Percentiles rank a stretch among this genome's conserved stretches.
These are phyloP conservation scores for Piper betle DNA, from an alignment of 164 flowering plant genomes.

Conservation along the genomic window DNA sequence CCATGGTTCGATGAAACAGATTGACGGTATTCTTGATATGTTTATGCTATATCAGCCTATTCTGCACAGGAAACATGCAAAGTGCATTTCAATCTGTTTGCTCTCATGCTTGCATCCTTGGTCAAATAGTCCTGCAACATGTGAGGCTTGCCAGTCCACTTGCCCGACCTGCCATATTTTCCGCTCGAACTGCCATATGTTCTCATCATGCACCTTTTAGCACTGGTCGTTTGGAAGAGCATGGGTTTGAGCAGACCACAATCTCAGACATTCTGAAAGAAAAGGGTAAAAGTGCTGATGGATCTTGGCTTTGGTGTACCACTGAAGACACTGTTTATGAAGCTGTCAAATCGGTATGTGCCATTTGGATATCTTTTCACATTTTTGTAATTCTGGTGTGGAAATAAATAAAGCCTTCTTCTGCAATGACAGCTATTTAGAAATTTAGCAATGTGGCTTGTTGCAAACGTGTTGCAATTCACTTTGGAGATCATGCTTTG, in stretches of 20 bases:
- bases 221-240: constrained; percentile 73
- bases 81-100: constrained; percentile 40
- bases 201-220: constrained; percentile 34
- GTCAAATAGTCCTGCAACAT: constrained; percentile 41
- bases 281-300: constrained; percentile 89
- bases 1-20: too few species aligned
- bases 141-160: constrained; percentile 35
- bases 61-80: constrained; percentile 30
- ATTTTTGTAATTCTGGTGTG: too few species aligned
- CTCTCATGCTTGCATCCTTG: constrained; percentile 36
- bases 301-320: constrained; percentile 99
- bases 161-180: constrained; percentile 13
- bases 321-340: constrained; percentile 84
- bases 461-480: too few species aligned
- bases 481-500: too few species aligned
- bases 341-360: constrained; percentile 85
- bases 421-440: too few species aligned
- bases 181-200: constrained; percentile 4
- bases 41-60: too few species aligned
- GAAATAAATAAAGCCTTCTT: not conserved
- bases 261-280: constrained; percentile 59
- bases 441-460: too few species aligned
- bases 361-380: not conserved
- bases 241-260: constrained; percentile 85
- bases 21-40: too few species aligned